Percentiles rank a stretch among this genome's conserved stretches.
phyloP scores from a whole-genome alignment of 2,329 filamentous ascomycete genomes.

The Scedosporium apiospermum region DNA sequence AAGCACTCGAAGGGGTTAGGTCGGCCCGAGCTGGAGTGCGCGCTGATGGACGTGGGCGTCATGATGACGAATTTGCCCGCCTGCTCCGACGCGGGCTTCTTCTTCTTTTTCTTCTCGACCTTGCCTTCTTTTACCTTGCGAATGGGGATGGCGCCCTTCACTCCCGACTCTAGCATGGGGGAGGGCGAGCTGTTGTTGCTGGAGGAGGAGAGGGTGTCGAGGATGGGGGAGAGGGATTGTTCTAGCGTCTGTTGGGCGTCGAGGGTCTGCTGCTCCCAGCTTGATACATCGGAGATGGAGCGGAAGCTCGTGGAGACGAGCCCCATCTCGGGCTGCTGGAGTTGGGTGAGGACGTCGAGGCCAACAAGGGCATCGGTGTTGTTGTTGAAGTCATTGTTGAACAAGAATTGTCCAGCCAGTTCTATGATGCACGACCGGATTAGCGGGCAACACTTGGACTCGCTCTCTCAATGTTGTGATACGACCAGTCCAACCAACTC shows the following conservation, averaged over 20 bases:
- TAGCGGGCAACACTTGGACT: no score
- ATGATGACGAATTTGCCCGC: slow-evolving; percentile 44
- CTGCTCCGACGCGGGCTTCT: slow-evolving; percentile 14
- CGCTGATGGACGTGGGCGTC: slow-evolving; percentile 42
- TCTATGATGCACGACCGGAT: neutral
- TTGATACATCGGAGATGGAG: neutral
- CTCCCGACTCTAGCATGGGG: neutral
- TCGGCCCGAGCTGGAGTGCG: slow-evolving; percentile 37
- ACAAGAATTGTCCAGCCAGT: neutral
- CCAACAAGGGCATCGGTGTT: neutral
- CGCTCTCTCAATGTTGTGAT: no score
- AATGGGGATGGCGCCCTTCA: slow-evolving; percentile 13
- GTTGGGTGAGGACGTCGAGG: neutral
- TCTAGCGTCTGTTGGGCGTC: neutral
- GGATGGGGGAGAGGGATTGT: neutral
- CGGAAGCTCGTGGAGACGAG: neutral
- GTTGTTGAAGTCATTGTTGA: neutral
- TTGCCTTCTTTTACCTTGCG: slow-evolving; percentile 34
- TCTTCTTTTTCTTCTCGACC: slow-evolving; percentile 23
- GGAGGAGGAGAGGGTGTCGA: neutral
- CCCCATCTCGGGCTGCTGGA: neutral
- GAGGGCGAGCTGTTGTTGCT: neutral
- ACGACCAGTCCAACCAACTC: no score
- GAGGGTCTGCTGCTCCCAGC: neutral
- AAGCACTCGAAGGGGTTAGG: slow-evolving; percentile 46